A percentile compares a stretch with the other conserved stretches of the same genome.
These are phyloP conservation scores for Taxillus chinensis DNA, from an alignment of 164 flowering plant species.

Conservation along the genomic window DNA sequence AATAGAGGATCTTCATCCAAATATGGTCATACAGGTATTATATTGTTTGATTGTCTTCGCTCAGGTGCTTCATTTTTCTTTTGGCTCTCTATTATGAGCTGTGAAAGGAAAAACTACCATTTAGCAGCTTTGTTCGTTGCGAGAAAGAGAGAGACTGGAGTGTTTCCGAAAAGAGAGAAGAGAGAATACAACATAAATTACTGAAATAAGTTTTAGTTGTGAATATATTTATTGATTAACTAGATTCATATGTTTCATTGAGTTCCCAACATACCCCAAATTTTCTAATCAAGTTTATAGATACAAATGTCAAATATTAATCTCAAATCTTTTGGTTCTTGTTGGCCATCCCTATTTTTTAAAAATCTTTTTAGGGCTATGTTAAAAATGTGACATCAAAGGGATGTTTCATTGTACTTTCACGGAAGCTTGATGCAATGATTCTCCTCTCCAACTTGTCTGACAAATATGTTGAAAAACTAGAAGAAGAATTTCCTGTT, in stretches of 20 bases:
- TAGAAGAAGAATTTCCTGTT: conserved; percentile 66
- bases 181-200: too few relatives aligned
- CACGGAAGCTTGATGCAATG: conserved; percentile 86
- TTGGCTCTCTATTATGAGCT: not conserved
- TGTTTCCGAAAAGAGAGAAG: too few relatives aligned
- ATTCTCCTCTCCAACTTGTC: conserved; percentile 80
- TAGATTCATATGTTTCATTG: too few relatives aligned
- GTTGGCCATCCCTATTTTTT: not conserved
- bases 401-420: conserved; percentile 86
- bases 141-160: too few relatives aligned
- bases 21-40: conserved; percentile 65
- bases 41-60: not conserved
- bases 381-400: conserved; percentile 64
- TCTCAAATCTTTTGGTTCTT: not conserved
- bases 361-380: conserved; percentile 49
- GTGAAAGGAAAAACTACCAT: too few relatives aligned
- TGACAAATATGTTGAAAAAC: conserved; percentile 55
- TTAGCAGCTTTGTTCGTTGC: too few relatives aligned
- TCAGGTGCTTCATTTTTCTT: not conserved
- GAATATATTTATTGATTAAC: too few relatives aligned
- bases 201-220: too few relatives aligned
- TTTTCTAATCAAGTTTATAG: too few relatives aligned
- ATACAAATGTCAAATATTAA: too few relatives aligned
- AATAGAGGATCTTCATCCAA: conserved; percentile 61
- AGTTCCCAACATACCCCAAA: too few relatives aligned